phyloP scores from a whole-genome alignment of 495 filamentous ascomycete genomes.

The Astrothelium subdiscretum region DNA sequence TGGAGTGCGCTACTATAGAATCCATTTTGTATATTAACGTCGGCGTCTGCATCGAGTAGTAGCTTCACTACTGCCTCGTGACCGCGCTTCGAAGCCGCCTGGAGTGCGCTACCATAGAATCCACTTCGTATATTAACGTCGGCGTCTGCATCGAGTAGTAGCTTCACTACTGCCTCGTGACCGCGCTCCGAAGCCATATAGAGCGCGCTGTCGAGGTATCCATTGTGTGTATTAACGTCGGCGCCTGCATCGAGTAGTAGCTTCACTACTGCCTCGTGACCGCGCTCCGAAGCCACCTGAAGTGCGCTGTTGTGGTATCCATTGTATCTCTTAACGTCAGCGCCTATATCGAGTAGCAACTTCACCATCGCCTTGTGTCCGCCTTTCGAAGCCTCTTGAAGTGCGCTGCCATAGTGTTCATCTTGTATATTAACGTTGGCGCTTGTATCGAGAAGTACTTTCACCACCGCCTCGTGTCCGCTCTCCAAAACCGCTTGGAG shows the following conservation, averaged over 20 bases:
- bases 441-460: too few species aligned
- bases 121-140: slow-evolving; percentile 16
- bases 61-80: slow-evolving; percentile 1
- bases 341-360: too few species aligned
- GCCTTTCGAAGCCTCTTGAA: too few species aligned
- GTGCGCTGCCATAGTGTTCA: too few species aligned
- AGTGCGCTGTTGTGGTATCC: neutral
- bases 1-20: slow-evolving; percentile 17
- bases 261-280: slow-evolving; percentile 10
- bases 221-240: slow-evolving; percentile 2
- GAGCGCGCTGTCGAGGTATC: too few species aligned
- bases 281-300: slow-evolving; percentile 2
- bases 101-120: slow-evolving; percentile 17
- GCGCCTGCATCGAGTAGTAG: slow-evolving; percentile 10
- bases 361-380: too few species aligned
- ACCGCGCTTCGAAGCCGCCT: slow-evolving; percentile 11
- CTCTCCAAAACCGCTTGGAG: too few species aligned
- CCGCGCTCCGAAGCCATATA: neutral
- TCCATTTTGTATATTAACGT: slow-evolving; percentile 15
- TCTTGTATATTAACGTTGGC: too few species aligned
- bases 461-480: too few species aligned
- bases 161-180: neutral
- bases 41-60: slow-evolving; percentile 7
- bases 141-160: slow-evolving; percentile 4
- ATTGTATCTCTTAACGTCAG: neutral